Conservation (phyloP, 2,329 filamentous ascomycete species). For the Colletotrichum higginsianum region DNA sequence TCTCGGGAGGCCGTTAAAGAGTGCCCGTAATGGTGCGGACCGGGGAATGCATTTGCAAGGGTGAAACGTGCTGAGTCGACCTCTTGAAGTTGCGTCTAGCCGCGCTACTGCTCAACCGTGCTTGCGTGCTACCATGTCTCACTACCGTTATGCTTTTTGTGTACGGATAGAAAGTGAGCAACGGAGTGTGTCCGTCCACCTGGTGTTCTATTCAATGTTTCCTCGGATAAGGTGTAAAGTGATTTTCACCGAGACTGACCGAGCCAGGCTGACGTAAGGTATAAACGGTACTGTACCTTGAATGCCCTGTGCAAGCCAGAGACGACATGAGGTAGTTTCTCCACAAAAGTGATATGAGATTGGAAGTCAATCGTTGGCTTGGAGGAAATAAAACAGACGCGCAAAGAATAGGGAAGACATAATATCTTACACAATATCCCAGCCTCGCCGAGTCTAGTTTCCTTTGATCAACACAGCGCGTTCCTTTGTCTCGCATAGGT, state of each 20-base stretch:
- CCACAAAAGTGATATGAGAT: not conserved
- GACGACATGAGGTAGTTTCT: not conserved
- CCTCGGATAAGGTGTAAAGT: not conserved
- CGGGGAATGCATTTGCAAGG: constrained; percentile 33
- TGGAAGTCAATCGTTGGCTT: not conserved
- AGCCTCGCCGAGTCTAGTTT: not conserved
- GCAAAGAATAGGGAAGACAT: not conserved
- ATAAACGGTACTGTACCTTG: too few relatives aligned
- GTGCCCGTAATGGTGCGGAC: not conserved
- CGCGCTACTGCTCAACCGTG: constrained; percentile 21
- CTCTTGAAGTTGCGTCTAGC: constrained; percentile 23
- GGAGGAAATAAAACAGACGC: too few relatives aligned
- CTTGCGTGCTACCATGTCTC: constrained; percentile 20
- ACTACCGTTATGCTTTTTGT: constrained; percentile 11
- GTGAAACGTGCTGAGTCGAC: constrained; percentile 39
- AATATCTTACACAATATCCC: not conserved
- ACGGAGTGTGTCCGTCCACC: constrained; percentile 8
- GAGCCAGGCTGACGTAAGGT: constrained; percentile 15
- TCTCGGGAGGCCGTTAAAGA: constrained; percentile 31
- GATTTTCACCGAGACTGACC: constrained; percentile 10
- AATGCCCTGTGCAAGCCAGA: not conserved
- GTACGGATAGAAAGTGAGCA: constrained; percentile 6
- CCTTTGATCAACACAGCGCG: constrained; percentile 15
- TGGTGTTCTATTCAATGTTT: constrained; percentile 21
- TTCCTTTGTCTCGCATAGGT: constrained; percentile 30